Evolutionary conservation across 768 basidiomycete species (phyloP), one percentile per base, ranked within the genome.

Genomic region (Porpolomopsis calyptriformis): DNA sequence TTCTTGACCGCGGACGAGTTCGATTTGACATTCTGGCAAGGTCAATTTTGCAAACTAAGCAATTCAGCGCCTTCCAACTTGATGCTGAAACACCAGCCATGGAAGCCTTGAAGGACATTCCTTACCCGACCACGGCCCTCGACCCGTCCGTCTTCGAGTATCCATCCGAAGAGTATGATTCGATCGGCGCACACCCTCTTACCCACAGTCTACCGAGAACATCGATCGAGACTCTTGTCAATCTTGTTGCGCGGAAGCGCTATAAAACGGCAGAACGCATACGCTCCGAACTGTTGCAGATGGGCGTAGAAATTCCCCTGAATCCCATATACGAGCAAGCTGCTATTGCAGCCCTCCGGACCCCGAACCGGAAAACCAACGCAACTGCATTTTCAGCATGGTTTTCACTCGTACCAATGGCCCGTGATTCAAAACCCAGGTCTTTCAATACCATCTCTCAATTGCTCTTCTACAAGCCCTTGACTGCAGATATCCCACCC

Each of bases 241-340:
- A 52, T 18, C 60, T 70, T 3, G 59, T 71, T 3, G 47, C 52
- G 14, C 35, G 54, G 4, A 57, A 53, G 14, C 53, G 62, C 5
- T 64, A 56, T 24, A 56, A 55, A 5, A 58, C 64, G n/a, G 65
- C 67, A 2, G 46, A 55, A 22, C 45, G 50, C 18, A 51, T 77
- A 4, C 64, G 66, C 19, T 55, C 60, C 33, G 72, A 73, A 52
- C 51, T 78, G 49, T 43, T 60, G 9, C 55, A 62, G 4, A 56
- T 65, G 46, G 64, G 66, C 12, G 50, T 68, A 10, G 50, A 56
- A 6, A 70, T 78, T 40, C 58, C 60, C 2, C 61, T 51, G 5
- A 52, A 68, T 48, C 29, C 31, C 26, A 46, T 63, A 27, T 77
- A 71, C 55, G 62, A 61, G 47, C 50, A 41, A 11, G 68, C 64